phyloP scores from a whole-genome alignment of 2,329 filamentous ascomycete species.

The Aspergillus piperis region DNA sequence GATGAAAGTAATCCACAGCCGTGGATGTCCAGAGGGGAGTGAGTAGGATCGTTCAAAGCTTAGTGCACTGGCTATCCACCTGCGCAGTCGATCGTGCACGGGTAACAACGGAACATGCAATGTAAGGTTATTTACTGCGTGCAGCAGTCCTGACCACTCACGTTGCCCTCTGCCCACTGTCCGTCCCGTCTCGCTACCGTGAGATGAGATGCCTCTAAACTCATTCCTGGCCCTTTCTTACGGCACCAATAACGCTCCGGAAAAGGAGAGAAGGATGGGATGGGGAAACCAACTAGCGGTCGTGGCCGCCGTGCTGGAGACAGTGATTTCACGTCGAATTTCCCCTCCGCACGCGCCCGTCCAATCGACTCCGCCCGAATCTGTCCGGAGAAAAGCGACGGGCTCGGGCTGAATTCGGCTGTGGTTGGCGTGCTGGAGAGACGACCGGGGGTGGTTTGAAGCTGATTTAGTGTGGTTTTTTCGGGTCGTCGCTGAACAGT shows the following conservation, averaged over 20 bases:
- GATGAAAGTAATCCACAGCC: background rate
- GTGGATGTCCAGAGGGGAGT: background rate
- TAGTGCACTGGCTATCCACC: conserved; percentile 5
- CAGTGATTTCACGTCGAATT: background rate
- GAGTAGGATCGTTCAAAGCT: background rate
- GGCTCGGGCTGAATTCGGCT: conserved; percentile 1
- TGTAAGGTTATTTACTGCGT: conserved; percentile 31
- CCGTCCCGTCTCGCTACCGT: background rate
- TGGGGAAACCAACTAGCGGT: background rate
- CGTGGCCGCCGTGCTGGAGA: background rate
- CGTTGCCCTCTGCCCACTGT: background rate
- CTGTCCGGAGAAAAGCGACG: conserved; percentile 1
- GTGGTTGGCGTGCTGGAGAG: background rate
- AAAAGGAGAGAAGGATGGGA: background rate
- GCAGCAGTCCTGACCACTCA: conserved; percentile 15
- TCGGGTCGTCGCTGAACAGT: background rate
- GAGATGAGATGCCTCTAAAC: background rate
- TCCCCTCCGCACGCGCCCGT: background rate
- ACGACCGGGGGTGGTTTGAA: background rate
- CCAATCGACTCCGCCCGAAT: conserved; percentile 1
- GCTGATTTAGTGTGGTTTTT: no score
- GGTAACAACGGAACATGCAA: conserved; percentile 27
- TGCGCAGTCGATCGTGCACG: conserved; percentile 24
- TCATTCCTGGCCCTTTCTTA: background rate
- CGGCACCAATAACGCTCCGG: background rate